Evolutionary conservation across 2,329 filamentous ascomycete genomes (phyloP), one percentile per base, ranked within the genome.

Genomic region (Cladosporium phlei): DNA sequence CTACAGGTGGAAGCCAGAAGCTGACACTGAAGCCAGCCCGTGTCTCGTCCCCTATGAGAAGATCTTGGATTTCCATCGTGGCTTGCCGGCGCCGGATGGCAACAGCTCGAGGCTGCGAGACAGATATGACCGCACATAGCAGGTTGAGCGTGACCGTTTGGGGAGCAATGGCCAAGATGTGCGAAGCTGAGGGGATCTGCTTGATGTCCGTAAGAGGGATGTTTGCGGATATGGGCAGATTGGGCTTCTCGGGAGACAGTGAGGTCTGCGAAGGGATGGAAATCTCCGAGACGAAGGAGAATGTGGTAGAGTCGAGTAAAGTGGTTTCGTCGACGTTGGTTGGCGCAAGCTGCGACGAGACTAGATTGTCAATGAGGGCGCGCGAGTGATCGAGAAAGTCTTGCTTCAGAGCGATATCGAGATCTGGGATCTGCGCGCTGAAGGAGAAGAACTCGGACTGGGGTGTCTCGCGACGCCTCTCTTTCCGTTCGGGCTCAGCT

Each of bases 31-130:
- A 95, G 2, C 85, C 86, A 0, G 86, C 79, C 53, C 76, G 79
- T 0, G 89, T 95, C 42, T 95, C 86, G 63, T 97, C 91, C 4
- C 86, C 90, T 1, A 96, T 80, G 1, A 90, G 71, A 2, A 93
- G 66, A 64, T 95, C 88, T 30, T 91, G 70, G 3, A 95, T 74
- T 5, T 85, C 78, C 42, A 83, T 74, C 33, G 72, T 66, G 32
- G 24, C 29, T 44, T 68, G 71, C 59, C 71, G 72, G 69, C 78
- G 83, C 29, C 78, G 75, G 0, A 89, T 87, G 22, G 72, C 77
- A 16, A 95, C 79, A 2, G 75, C 75, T 19, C 86, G 80, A 1
- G 85, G 75, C 28, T 81, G 75, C 1, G 83, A 76, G 38, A 88
- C 75, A 10, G 84, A 81, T 51, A 95, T 83, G 37, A 96, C 73